Base-by-base conservation (phyloP, 2,329 filamentous ascomycete genomes). In the Alternaria brassicicola region DNA sequence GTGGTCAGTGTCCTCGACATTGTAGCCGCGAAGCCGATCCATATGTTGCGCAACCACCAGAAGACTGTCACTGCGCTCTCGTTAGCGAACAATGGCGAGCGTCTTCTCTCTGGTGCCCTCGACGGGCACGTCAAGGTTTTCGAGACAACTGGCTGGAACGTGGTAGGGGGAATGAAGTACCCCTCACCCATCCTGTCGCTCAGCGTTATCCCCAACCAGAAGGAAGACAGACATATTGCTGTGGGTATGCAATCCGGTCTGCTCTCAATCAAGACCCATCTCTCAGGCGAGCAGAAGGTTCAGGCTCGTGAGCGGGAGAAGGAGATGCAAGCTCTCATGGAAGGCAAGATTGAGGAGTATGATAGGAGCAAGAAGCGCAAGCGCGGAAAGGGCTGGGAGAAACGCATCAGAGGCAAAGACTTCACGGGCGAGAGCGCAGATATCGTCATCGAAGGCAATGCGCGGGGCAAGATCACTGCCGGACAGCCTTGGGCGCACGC, bases 101-200 rank as follows among this genome's bases (percentile, higher is more conserved):
- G 95, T 49, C 84, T 99, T 55, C 86, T 99, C 52, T 93, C 89
- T 64, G 95, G 93, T 78, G 93, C 89, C 19, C 84, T 99, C 43
- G 95, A 99, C 76, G 96, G 95, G 9, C 95, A 98, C 78, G 89
- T 98, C 80, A 99, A 99, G 80, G 88, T 99, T 36, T 98, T 96
- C 71, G 94, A 98, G 79, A 97, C 93, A 1, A 89, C 88, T 1
- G 89, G 87, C 49, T 99, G 95, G 95, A 97, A 97, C 74, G 91
- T 98, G 7, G 93, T 98, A n/a, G 90, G 92, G 36, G 94, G 92
- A 50, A 88, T 90, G 60, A 99, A 98, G 79, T 99, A 98, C 78
- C 89, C 92, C 5, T 91, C 92, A 2, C 95, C 95, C 1, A 90
- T 99, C 57, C 86, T 99, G 12, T 91, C 92, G 9, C 85, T 98